These are phyloP conservation scores for Plasmodium inui DNA, from an alignment of 169 alveolate genomes.

Conservation along the genomic window DNA sequence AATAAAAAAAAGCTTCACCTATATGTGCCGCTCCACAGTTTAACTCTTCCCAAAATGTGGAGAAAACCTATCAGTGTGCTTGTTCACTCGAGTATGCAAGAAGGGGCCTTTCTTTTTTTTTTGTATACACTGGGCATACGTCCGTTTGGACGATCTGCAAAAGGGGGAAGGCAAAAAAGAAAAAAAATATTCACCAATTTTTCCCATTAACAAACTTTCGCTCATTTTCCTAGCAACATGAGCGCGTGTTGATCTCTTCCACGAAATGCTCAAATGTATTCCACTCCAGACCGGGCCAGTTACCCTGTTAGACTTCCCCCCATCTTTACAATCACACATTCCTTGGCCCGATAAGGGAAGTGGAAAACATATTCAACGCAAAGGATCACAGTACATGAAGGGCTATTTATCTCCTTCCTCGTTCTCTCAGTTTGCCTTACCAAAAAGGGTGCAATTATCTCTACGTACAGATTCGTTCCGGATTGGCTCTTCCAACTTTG, in stretches of 20 bases:
- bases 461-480: not conserved
- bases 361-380: not conserved
- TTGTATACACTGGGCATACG: not conserved
- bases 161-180: constrained; percentile 1
- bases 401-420: not conserved
- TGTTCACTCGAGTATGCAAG: not conserved
- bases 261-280: not conserved
- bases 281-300: not conserved
- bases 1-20: not conserved
- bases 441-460: not conserved
- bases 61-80: not conserved
- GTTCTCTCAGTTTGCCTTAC: not conserved
- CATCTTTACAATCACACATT: not conserved
- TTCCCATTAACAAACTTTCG: not conserved
- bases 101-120: not conserved
- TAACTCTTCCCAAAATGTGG: not conserved
- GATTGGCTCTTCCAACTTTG: not conserved
- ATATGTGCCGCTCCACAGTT: not conserved
- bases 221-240: not conserved
- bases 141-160: not conserved
- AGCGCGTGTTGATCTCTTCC: not conserved
- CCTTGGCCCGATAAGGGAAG: not conserved
- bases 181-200: not conserved
- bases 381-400: not conserved
- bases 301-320: not conserved